phyloP scores from a whole-genome alignment of 257 asterid genomes.

The Solanum pennellii region DNA sequence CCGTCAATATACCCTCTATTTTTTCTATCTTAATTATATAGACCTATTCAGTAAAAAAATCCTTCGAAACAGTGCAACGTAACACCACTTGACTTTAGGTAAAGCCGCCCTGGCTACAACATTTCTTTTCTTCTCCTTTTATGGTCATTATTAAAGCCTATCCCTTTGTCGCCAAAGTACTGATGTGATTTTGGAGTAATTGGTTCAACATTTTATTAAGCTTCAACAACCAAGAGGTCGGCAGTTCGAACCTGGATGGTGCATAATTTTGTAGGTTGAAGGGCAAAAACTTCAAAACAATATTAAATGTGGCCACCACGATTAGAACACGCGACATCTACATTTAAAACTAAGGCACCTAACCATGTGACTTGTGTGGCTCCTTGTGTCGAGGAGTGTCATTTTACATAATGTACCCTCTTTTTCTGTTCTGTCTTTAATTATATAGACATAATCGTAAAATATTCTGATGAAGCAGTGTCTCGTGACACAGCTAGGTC shows the following conservation, averaged over 20 bases:
- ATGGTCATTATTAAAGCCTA: background rate
- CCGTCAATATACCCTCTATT: background rate
- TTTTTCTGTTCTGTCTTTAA: background rate
- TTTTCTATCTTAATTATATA: background rate
- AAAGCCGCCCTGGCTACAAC: background rate
- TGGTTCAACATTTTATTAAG: background rate
- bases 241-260: background rate
- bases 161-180: background rate
- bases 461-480: background rate
- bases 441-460: background rate
- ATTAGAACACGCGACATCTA: background rate
- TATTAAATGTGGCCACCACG: background rate
- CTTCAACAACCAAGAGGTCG: background rate
- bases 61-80: background rate
- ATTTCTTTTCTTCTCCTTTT: background rate
- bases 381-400: background rate
- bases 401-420: background rate
- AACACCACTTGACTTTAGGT: background rate
- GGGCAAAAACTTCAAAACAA: background rate
- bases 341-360: background rate
- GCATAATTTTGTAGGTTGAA: background rate
- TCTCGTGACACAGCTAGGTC: background rate
- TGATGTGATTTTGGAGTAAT: background rate
- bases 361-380: background rate
- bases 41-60: background rate